Evolutionary conservation across 73 alveolate genomes (phyloP), one percentile per base, ranked within the genome.

Genomic region (Stentor coeruleus): DNA sequence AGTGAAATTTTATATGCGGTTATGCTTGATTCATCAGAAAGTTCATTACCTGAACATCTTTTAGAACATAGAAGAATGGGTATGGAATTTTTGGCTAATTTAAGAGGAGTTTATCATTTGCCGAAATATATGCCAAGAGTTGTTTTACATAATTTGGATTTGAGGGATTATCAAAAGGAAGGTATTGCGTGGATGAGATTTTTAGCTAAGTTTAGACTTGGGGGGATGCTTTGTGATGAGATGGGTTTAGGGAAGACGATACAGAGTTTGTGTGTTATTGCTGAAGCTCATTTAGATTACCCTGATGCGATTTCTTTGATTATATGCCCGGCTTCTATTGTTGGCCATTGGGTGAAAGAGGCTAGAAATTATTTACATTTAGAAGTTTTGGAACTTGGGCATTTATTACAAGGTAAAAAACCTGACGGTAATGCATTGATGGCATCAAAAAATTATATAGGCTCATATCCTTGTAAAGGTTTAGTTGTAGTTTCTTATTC

Each of bases 141-240:
- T 30, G 84, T 86, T 60, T 76, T 93, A 35, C 88, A 93, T 75
- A 66, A 38, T n/a, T n/a, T 75, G n/a, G 26, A 73, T 30, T 85
- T 97, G 41, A 94, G 99, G 91, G 98, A 94, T 38, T 97, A 97
- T 82, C 94, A 97, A 88, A 91, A 90, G 90, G 92, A 94, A 59
- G 99, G 99, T 59, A 89, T 97, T 35, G 87, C 91, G 49, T 97
- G 99, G 99, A 82, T 97, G 74, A 90, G 96, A 66, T 95, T 95
- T 77, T 88, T 97, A 76, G 94, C 95, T n/a, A 83, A 85, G 57
- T 96, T 91, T 86, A 95, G 98, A 31, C 90, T 97, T 26, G 93
- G 96, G 59, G 98, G 98, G 42, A 98, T 99, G 20, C 91, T 97
- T 26, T 97, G 99, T 86, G 99, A 97, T 91, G 99, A 96, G 92